Evolutionary conservation across 805 yeast species (phyloP), one percentile per base, ranked within the genome.

Genomic region (Teunomyces panamensis): DNA sequence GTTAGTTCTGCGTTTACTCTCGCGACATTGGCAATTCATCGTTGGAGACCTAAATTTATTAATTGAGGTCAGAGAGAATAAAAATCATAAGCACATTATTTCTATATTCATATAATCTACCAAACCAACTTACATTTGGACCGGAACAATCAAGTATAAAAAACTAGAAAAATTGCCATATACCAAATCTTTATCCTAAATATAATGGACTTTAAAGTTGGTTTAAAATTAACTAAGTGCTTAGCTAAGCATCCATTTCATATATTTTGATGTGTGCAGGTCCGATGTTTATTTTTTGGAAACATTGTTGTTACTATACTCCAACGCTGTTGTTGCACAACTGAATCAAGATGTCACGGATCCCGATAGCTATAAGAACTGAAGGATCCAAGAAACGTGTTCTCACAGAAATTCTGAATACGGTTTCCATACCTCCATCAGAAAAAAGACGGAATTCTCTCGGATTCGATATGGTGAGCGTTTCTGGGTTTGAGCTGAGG

Each of bases 381-480:
- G 43, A 28, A 11, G 32, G 41, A 28, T 47, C 52, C 28, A 41
- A 41, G 32, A 49, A 49, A 32, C 39, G 49, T 13, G 42, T 46
- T 3, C 49, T 49, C n/a, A 30, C 44, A 20, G 52, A 49, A 13
- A 44, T 49, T 9, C 26, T 20, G 32, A 43, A 47, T 28, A 28
- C 24, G n/a, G 11, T 33, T 10, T 10, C 5, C 13, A n/a, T 14
- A 11, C 36, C 34, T 4, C 6, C 24, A 16, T 9, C 34, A 0
- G 37, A 27, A 11, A 44, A 44, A 29, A 10, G 46, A 16, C 28
- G 46, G 9, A 36, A 43, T 16, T 43, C 43, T 5, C 26, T 43
- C 5, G 39, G 43, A n/a, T 37, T 37, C 6, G 41, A 37, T 11
- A 37, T 37, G 41, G 41, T 37, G 30, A 37, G 41, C 26, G 41